Evolutionary conservation across 1,139 yeast species (phyloP), one percentile per base, ranked within the genome.

Genomic region (Zygoascus meyerae): DNA sequence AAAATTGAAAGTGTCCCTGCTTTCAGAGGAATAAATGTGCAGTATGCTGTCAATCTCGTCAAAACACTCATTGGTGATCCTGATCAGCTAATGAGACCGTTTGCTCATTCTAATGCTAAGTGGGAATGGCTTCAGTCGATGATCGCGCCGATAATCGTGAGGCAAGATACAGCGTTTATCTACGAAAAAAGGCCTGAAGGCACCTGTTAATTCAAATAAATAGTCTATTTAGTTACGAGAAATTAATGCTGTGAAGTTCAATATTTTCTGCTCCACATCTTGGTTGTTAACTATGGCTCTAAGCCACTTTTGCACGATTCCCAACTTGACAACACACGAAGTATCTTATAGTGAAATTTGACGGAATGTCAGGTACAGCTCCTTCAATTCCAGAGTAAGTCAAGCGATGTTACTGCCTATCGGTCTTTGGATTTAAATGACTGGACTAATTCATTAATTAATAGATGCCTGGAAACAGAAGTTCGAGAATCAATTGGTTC

Each of bases 401-500:
- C 12, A 28, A 39, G 6, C n/a, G 12, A 9, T 4, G 11, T 3
- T 3, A 17, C 15, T 11, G n/a, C 21, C 17, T 8, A 11, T 8
- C 8, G 7, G 18, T 21, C 8, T n/a, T 17, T 18, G 21, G 21
- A 7, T 11, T 5, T 9, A 31, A 16, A 2, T 15, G 1, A 12
- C 8, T 6, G 12, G n/a, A 16, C 38, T 35, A 18, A 11, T 40
- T 14, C 34, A 7, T 45, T 34, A 42, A 43, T 29, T 37, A 36
- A 2, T 34, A 71, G 75, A 57, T 40, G 55, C 21, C 69, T 71
- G 52, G 84, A 79, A 56, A 72, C 66, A 33, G 70, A 64, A 16
- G 65, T 70, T 6, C 80, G 80, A 1, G 73, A 73, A 47, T 74
- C 81, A 31, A 61, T 79, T 47, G 70, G 67, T 38, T 77, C 77